phyloP scores from a whole-genome alignment of 2,329 filamentous ascomycete species.

The Didymella keratinophila region DNA sequence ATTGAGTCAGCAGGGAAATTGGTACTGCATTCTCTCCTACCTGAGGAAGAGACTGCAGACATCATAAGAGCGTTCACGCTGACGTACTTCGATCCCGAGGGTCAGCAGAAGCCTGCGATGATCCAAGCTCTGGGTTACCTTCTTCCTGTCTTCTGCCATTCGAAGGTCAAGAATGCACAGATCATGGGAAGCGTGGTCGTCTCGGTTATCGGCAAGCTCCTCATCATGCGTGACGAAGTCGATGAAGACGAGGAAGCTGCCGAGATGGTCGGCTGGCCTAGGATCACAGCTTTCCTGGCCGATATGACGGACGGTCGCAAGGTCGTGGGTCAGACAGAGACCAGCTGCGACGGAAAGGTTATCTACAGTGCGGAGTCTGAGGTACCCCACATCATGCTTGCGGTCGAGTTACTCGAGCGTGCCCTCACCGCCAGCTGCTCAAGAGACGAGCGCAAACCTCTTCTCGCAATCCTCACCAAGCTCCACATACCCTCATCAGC shows the following conservation, averaged over 20 bases:
- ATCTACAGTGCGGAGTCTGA: constrained; percentile 68
- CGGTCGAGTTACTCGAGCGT: constrained; percentile 77
- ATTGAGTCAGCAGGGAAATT: constrained; percentile 86
- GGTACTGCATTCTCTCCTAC: constrained; percentile 77
- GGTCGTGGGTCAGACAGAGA: constrained; percentile 65
- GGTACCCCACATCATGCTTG: constrained; percentile 81
- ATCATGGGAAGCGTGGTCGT: constrained; percentile 79
- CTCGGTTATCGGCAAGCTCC: constrained; percentile 75
- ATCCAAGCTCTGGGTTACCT: constrained; percentile 92
- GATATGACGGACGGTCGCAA: constrained; percentile 97
- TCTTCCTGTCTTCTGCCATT: constrained; percentile 92
- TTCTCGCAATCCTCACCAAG: constrained; percentile 74
- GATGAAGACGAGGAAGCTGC: constrained; percentile 73
- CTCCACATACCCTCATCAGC: constrained; percentile 74
- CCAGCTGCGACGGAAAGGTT: constrained; percentile 58
- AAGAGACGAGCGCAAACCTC: constrained; percentile 83
- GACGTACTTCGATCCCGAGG: constrained; percentile 88
- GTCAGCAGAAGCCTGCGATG: constrained; percentile 76
- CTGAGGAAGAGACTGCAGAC: constrained; percentile 60
- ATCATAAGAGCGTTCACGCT: constrained; percentile 86
- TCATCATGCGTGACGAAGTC: constrained; percentile 65
- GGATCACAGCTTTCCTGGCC: constrained; percentile 81
- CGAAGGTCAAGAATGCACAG: constrained; percentile 79
- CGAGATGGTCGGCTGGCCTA: constrained; percentile 76
- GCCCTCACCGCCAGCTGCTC: constrained; percentile 69